Evolutionary conservation across 805 yeast species (phyloP), one percentile per base, ranked within the genome.

Genomic region (Dipodascus albidus): DNA sequence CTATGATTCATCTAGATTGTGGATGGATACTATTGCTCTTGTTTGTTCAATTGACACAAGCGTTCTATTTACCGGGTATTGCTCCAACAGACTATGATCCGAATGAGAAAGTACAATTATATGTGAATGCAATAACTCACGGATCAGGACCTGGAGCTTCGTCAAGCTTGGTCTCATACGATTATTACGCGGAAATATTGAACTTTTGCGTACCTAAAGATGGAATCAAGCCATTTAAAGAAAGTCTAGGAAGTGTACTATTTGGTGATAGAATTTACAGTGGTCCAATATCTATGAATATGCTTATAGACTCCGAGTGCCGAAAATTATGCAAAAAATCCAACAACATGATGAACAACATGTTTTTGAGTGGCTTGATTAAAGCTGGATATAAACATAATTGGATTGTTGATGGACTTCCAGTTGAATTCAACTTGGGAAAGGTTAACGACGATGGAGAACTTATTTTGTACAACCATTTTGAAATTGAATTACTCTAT

Each of bases 231-330:
- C 83, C 84, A 61, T 96, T 88, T 66, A 81, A 87, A 58, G 98
- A 89, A 70, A 83, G 95, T 9, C 75, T 93, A 52, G 99, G 99
- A 6, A 83, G 97, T 1, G 83, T 93, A 59, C 77, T 93, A 54
- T 89, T 93, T 67, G 99, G 99, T 58, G 99, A 93, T 70, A 77
- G 99, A 66, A 89, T 93, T 58, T 89, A 86, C 74, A 83, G 86
- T 63, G 88, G 98, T 9, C 97, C 98, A 3, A 87, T 87, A 63
- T 79, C 83, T 51, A 71, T 93, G 57, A 75, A 79, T 35, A 86
- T 93, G 95, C 74, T 85, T 58, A 77, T 85, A 65, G 79, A 86
- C 58, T 76, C 77, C 62, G 67, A 75, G 3, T 93, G 99, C 74
- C 73, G 74, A 52, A 60, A 66, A 17, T 70, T 90, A 52, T 93